Evolutionary conservation across 1,284 basidiomycete species (phyloP).

Genomic region (Mycena sp.): DNA sequence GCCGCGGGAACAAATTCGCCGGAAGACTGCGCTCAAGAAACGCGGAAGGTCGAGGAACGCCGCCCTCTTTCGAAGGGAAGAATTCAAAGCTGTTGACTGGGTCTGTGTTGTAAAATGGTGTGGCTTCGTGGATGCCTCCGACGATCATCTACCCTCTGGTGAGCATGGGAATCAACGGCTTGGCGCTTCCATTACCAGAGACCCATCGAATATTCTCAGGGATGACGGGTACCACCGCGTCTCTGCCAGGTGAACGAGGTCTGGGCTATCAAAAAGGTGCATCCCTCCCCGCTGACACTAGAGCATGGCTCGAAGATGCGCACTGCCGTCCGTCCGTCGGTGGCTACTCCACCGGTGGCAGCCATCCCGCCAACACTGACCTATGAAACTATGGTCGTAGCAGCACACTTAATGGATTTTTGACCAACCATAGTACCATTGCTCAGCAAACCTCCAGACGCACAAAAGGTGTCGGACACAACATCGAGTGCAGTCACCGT

Average conservation of each 20-base stretch:
- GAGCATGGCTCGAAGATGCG: constrained; percentile 80
- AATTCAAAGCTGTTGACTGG: constrained; percentile 62
- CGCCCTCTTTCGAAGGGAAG: constrained; percentile 60
- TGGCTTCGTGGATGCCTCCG: constrained; percentile 80
- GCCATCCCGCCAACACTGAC: constrained; percentile 63
- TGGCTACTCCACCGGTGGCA: not conserved
- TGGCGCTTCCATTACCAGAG: constrained; percentile 1
- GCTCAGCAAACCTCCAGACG: constrained; percentile 78
- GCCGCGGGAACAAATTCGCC: constrained; percentile 78
- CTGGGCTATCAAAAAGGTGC: constrained; percentile 75
- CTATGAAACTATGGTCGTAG: constrained; percentile 43
- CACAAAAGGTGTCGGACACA: constrained; percentile 87
- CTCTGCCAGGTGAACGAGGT: constrained; percentile 69
- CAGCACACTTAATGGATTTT: constrained; percentile 82
- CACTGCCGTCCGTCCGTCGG: constrained; percentile 77
- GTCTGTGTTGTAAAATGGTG: constrained; percentile 79
- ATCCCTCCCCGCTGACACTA: constrained; percentile 55
- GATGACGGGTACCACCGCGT: constrained; percentile 83
- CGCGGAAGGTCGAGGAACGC: constrained; percentile 52
- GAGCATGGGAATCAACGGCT: not conserved
- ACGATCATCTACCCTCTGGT: constrained; percentile 73
- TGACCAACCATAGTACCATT: constrained; percentile 81
- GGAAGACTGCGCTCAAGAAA: constrained; percentile 57
- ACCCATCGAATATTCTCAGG: constrained; percentile 73
- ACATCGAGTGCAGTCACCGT: constrained; percentile 70